phyloP scores from a whole-genome alignment of 2,329 filamentous ascomycete species.

The Ceratocystis alfenasii region DNA sequence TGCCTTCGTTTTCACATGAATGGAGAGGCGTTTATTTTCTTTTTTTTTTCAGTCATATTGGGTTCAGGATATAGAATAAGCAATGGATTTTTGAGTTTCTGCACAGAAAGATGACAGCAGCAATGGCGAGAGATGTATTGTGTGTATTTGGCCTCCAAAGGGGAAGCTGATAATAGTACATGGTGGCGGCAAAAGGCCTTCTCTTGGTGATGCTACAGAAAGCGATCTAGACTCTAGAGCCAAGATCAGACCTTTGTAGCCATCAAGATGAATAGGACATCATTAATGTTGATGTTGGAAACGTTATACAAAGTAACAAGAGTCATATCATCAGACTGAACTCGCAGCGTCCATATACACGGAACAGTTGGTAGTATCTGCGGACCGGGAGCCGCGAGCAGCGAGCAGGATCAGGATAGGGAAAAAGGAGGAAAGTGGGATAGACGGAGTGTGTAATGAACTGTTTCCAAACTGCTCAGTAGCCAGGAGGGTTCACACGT shows the following conservation, averaged over 20 bases:
- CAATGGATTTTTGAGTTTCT: slow-evolving; percentile 18
- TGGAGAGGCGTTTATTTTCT: slow-evolving; percentile 17
- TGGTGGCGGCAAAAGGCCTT: neutral
- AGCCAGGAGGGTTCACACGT: slow-evolving; percentile 86
- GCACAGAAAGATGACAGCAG: neutral
- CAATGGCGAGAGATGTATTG: neutral
- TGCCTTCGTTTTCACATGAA: slow-evolving; percentile 2
- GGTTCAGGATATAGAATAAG: slow-evolving; percentile 21
- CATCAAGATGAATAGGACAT: neutral
- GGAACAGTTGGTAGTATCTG: neutral
- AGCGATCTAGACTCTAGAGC: neutral
- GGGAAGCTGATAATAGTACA: slow-evolving; percentile 14
- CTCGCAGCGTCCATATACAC: neutral
- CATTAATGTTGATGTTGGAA: neutral
- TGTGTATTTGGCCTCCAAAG: slow-evolving; percentile 5
- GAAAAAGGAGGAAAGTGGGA: neutral
- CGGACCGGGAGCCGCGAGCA: slow-evolving; percentile 4
- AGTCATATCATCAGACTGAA: neutral
- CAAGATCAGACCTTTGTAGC: neutral
- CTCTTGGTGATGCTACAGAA: neutral
- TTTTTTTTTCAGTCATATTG: slow-evolving; percentile 16
- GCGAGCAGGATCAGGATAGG: neutral
- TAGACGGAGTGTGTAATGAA: neutral
- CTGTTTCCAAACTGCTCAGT: slow-evolving; percentile 39
- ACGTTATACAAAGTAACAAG: slow-evolving; percentile 1